Base-by-base conservation (phyloP, 23 red algal species). In the Pyropia yezoensis region DNA sequence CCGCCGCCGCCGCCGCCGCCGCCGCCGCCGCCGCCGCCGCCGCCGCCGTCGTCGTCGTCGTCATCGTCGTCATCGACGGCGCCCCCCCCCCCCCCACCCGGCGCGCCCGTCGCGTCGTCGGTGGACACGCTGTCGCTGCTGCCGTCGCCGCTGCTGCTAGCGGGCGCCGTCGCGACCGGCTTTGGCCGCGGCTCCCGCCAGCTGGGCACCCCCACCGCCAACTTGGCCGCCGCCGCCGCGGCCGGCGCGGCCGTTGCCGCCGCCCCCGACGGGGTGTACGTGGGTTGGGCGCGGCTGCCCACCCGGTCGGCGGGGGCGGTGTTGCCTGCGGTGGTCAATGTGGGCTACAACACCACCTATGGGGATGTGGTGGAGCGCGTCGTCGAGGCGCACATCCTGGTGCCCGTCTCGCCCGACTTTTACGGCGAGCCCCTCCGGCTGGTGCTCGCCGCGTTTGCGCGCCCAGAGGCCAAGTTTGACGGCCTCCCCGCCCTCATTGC, bases 371-470 rank as follows among this genome's bases (percentile, higher is more conserved):
- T 21, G 22, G 21, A 95, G 52, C 78, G 70, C 21, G 71, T 86
- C 30, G 47, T 95, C 18, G 90, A 95, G 73, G 90, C 80, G 3
- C 77, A 95, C 63, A 76, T 95, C 47, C 62, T 95, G 64, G 60
- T 59, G 59, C 75, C 69, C 53, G 70, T 67, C 33, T 18, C 73
- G 18, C 18, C 71, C 47, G 89, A 95, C 24, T 95, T 95, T 70
- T 95, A 95, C 65, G 90, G 90, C 27, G 75, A 74, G 52, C 65
- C 74, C 58, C 73, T 95, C 76, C 80, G 82, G 12, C 66, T 95
- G 5, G 73, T 76, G 17, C 55, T 95, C 49, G 26, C 87, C 50
- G 90, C 65, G 15, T 87, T 66, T 62, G 62, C 87, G 81, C 76
- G 90, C 25, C 70, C 60, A 14, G 90, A 95, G 77, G 49, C 61